Conservation (phyloP, 768 basidiomycete species). For the Butyriboletus loyo region DNA sequence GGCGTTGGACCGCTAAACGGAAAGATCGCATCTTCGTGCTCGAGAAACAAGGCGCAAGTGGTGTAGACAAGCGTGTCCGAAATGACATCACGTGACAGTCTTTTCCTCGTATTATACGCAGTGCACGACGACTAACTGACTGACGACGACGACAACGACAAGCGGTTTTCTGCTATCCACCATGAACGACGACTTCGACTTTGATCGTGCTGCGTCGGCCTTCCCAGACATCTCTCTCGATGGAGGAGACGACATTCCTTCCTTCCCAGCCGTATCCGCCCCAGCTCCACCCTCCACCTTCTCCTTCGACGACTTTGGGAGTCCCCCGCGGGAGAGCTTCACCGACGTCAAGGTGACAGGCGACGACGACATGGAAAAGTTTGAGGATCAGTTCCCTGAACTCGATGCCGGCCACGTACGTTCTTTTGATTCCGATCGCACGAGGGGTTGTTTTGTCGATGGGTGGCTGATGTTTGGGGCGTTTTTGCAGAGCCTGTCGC, state of each 20-base stretch:
- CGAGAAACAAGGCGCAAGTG: too few species aligned
- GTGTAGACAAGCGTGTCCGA: too few species aligned
- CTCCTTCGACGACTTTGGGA: constrained; percentile 66
- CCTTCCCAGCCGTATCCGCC: constrained; percentile 33
- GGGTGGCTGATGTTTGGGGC: constrained; percentile 1
- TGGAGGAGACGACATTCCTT: constrained; percentile 54
- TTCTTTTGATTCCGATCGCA: neutral
- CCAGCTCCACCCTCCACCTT: constrained; percentile 44
- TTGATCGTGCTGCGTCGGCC: constrained; percentile 75
- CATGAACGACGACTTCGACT: constrained; percentile 59
- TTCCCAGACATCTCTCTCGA: constrained; percentile 86
- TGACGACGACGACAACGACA: neutral
- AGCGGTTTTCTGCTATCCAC: neutral
- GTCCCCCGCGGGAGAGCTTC: constrained; percentile 36
- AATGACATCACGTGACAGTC: constrained; percentile 12
- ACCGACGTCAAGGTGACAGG: constrained; percentile 79
- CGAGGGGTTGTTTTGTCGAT: constrained; percentile 10
- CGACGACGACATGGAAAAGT: constrained; percentile 81
- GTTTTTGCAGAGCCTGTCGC: constrained; percentile 32
- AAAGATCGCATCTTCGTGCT: too few species aligned
- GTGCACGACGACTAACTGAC: neutral
- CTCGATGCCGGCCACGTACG: constrained; percentile 52
- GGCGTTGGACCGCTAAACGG: too few species aligned
- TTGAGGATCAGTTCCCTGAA: constrained; percentile 83
- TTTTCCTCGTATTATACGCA: too few species aligned